A percentile compares a stretch with the other conserved stretches of the same genome.
These are phyloP conservation scores for Lachancea sp. DNA, from an alignment of 805 yeast species.

Conservation along the genomic window DNA sequence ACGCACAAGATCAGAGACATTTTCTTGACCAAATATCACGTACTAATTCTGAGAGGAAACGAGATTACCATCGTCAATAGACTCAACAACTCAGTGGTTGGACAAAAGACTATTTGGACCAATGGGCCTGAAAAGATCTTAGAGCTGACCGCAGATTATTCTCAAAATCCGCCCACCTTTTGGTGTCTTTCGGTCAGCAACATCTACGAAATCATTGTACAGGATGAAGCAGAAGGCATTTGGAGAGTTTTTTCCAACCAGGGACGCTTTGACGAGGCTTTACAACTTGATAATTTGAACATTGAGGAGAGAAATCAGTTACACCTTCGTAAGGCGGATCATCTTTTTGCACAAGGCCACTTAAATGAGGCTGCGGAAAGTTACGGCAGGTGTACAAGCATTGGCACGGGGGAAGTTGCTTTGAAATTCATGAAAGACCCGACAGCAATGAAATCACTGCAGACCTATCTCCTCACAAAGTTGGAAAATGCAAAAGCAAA, in stretches of 20 bases:
- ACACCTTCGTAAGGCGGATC: conserved; percentile 48
- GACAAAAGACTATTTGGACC: conserved; percentile 36
- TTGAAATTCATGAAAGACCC: conserved; percentile 44
- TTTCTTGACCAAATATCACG: conserved; percentile 48
- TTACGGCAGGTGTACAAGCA: conserved; percentile 52
- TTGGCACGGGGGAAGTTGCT: conserved; percentile 65
- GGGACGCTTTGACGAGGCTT: conserved; percentile 58
- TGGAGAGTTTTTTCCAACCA: conserved; percentile 60
- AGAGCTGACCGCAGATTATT: conserved; percentile 47
- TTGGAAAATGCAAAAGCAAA: conserved; percentile 28
- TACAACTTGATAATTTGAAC: conserved; percentile 34
- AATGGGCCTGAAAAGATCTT: conserved; percentile 34
- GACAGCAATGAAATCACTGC: conserved; percentile 37
- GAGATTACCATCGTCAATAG: conserved; percentile 44
- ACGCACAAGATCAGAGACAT: conserved; percentile 35
- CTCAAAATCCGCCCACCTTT: conserved; percentile 40
- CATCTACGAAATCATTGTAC: conserved; percentile 66
- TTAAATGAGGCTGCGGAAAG: conserved; percentile 44
- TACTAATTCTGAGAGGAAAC: conserved; percentile 41
- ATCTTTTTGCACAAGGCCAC: conserved; percentile 33
- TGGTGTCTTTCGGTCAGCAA: conserved; percentile 65
- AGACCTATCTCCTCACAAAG: conserved; percentile 41
- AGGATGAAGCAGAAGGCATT: conserved; percentile 63
- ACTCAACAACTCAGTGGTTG: conserved; percentile 43
- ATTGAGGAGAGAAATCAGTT: conserved; percentile 44